A percentile compares a stretch with the other conserved stretches of the same genome.
Conservation (phyloP, 1,284 basidiomycete genomes). For the Kalmanozyma brasiliensis region DNA sequence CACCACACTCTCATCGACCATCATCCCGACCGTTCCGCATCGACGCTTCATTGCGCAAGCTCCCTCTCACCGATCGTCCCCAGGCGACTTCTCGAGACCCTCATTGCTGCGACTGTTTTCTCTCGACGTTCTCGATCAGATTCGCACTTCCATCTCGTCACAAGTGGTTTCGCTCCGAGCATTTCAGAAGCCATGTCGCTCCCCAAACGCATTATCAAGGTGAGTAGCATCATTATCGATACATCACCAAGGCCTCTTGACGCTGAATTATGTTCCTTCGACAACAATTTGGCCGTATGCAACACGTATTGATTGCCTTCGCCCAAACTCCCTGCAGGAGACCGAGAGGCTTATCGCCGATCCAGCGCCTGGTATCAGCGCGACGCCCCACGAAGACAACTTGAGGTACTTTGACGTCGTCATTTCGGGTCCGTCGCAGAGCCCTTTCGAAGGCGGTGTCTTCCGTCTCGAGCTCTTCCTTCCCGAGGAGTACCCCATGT, state of each 20-base stretch:
- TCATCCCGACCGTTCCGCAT: constrained; percentile 7
- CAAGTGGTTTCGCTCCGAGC: not conserved
- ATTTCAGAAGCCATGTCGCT: constrained; percentile 52
- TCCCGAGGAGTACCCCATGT: constrained; percentile 99
- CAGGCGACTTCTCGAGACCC: not conserved
- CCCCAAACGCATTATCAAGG: constrained; percentile 68
- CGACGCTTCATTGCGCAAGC: not conserved
- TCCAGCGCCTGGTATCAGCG: constrained; percentile 94
- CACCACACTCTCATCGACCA: constrained; percentile 1
- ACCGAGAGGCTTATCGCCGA: constrained; percentile 95
- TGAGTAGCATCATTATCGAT: constrained; percentile 18
- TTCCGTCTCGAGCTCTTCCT: constrained; percentile 97
- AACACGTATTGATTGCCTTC: not conserved
- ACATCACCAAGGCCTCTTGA: not conserved
- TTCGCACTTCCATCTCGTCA: not conserved
- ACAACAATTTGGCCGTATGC: too few species aligned
- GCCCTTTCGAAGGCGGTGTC: constrained; percentile 86
- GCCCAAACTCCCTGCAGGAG: constrained; percentile 75
- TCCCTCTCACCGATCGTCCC: not conserved
- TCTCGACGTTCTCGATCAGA: not conserved
- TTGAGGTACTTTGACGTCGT: constrained; percentile 98
- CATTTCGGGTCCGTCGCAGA: constrained; percentile 90
- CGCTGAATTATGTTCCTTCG: not conserved
- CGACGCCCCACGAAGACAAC: constrained; percentile 95
- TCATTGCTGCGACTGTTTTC: not conserved